phyloP scores from a whole-genome alignment of 176 grass and related monocot genomes.

The Tuctoria greenei region DNA sequence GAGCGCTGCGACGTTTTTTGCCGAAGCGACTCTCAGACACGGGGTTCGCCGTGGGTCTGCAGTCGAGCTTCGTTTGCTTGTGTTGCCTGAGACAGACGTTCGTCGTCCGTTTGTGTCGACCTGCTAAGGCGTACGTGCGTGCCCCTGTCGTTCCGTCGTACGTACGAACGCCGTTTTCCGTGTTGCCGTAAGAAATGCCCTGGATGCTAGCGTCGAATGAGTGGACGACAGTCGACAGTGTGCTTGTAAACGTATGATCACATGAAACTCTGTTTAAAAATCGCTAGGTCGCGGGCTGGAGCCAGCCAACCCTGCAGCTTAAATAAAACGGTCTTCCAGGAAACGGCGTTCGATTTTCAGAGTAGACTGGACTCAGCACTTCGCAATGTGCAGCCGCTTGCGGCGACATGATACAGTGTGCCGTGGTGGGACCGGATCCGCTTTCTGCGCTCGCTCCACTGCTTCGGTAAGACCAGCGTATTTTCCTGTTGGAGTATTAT shows the following conservation, averaged over 20 bases:
- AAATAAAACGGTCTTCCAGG: slow-evolving; percentile 24
- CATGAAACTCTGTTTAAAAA: neutral
- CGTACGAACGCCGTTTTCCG: no score
- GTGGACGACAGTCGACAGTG: neutral
- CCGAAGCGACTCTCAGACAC: neutral
- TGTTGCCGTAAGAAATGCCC: neutral
- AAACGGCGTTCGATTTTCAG: neutral
- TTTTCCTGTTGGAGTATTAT: neutral
- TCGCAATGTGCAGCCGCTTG: neutral
- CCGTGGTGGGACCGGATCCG: slow-evolving; percentile 30
- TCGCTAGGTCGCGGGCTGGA: neutral
- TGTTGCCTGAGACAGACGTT: neutral
- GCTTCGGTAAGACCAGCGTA: neutral
- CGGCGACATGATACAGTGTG: neutral
- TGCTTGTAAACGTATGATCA: neutral
- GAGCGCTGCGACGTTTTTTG: neutral
- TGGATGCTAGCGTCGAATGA: neutral
- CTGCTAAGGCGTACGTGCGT: neutral
- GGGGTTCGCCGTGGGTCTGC: neutral
- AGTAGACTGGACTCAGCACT: neutral
- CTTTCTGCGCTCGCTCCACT: slow-evolving; percentile 20
- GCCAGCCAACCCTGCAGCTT: neutral
- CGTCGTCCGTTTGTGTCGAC: slow-evolving; percentile 9
- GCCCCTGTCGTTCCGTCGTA: neutral
- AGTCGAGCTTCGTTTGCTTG: neutral